Evolutionary conservation across 768 basidiomycete species (phyloP).

Genomic region (Artomyces pyxidatus): DNA sequence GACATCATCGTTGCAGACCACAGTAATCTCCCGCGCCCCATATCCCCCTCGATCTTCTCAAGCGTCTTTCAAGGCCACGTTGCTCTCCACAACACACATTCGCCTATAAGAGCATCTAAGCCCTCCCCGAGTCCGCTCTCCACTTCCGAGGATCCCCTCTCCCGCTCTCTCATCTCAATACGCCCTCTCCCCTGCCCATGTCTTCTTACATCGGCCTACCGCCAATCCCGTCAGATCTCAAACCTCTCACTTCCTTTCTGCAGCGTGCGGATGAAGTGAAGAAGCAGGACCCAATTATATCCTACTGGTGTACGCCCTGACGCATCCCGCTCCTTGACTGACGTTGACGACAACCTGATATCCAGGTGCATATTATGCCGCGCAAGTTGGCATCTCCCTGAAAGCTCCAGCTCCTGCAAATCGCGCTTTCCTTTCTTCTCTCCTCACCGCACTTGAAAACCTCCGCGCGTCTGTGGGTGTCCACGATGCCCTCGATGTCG

Average conservation of each 20-base stretch:
- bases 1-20: background rate
- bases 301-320: constrained; percentile 84
- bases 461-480: constrained; percentile 70
- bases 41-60: background rate
- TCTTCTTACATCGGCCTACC: constrained; percentile 44
- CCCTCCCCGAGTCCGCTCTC: background rate
- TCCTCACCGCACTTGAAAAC: constrained; percentile 72
- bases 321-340: background rate
- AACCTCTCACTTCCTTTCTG: constrained; percentile 67
- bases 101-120: background rate
- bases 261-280: constrained; percentile 88
- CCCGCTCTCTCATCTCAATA: constrained; percentile 3
- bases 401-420: constrained; percentile 59
- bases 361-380: constrained; percentile 84
- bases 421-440: constrained; percentile 58
- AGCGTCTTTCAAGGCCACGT: background rate
- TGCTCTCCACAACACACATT: background rate
- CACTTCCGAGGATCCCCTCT: background rate
- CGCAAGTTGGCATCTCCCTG: constrained; percentile 75
- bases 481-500: constrained; percentile 76
- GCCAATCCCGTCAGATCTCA: constrained; percentile 52
- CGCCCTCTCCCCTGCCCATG: constrained; percentile 7
- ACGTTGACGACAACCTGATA: constrained; percentile 2
- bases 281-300: constrained; percentile 74
- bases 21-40: background rate